A percentile compares a stretch with the other conserved stretches of the same genome.
Conservation (phyloP, 169 alveolate genomes). For the Neospora caninum region DNA sequence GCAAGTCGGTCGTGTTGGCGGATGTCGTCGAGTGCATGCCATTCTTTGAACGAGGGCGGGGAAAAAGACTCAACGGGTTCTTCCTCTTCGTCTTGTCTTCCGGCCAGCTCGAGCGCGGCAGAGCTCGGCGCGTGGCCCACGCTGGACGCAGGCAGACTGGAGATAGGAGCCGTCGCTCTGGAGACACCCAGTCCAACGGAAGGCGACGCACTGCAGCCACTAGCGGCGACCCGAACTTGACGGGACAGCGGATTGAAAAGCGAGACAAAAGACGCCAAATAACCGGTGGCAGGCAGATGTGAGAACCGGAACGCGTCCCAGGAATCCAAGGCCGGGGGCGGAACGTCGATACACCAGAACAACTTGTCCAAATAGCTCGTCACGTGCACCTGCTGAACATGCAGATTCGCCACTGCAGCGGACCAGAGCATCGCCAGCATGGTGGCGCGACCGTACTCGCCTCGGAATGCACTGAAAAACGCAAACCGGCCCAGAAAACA, state of each 20-base stretch:
- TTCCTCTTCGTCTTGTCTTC: neutral
- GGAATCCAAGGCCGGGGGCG: neutral
- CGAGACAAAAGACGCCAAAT: neutral
- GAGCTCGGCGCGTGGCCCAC: neutral
- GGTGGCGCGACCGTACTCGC: neutral
- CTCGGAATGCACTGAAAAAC: constrained; percentile 35
- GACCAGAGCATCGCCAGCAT: constrained; percentile 38
- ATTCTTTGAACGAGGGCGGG: neutral
- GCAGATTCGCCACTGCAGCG: neutral
- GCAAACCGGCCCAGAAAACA: neutral
- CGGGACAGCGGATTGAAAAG: neutral
- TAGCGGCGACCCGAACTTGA: neutral
- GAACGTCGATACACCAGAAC: constrained; percentile 6
- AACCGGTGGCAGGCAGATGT: neutral
- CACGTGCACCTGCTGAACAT: neutral
- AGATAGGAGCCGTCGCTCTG: neutral
- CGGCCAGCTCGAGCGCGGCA: neutral
- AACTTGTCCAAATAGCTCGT: neutral
- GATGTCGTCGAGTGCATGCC: constrained; percentile 22
- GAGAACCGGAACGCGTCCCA: neutral
- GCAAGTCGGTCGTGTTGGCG: constrained; percentile 35
- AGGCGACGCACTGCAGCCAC: neutral
- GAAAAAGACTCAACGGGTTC: neutral
- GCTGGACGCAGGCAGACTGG: neutral
- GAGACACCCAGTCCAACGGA: neutral